These are phyloP conservation scores for Puccinia horiana DNA, from an alignment of 1,284 basidiomycete species.

Conservation along the genomic window DNA sequence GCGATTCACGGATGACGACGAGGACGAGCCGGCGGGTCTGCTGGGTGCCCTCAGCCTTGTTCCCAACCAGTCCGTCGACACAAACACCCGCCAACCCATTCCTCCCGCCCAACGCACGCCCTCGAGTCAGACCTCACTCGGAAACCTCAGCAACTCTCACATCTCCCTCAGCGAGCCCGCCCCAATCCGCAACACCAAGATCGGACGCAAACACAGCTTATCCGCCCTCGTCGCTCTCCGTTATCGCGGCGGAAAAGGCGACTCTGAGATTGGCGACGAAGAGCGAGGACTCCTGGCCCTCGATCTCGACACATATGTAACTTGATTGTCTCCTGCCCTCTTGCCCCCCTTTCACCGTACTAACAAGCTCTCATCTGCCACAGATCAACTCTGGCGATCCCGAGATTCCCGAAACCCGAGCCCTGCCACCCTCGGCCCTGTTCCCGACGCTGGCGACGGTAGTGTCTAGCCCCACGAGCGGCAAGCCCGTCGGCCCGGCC, in stretches of 20 bases:
- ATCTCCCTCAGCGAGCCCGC: constrained; percentile 5
- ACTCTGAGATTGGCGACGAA: constrained; percentile 25
- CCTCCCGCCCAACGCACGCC: not conserved
- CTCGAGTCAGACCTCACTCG: not conserved
- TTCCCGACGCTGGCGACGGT: constrained; percentile 30
- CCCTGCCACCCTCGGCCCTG: constrained; percentile 16
- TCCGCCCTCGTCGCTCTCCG: constrained; percentile 31
- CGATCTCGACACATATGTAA: constrained; percentile 35
- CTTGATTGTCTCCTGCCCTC: not conserved
- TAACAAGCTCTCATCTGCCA: not conserved
- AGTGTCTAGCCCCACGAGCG: no score
- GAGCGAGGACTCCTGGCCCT: constrained; percentile 33
- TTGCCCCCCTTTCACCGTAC: not conserved
- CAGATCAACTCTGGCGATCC: constrained; percentile 39
- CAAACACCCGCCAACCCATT: not conserved
- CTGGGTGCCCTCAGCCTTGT: not conserved
- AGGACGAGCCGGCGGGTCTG: not conserved
- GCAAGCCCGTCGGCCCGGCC: not conserved
- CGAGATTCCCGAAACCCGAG: constrained; percentile 11
- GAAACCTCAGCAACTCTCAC: not conserved
- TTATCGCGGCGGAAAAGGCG: constrained; percentile 11
- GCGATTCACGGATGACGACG: constrained; percentile 14
- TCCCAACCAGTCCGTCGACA: not conserved
- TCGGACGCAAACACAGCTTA: constrained; percentile 5
- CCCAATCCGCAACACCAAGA: not conserved